These are phyloP conservation scores for Yamadazyma endophytica DNA, from an alignment of 805 yeast genomes.

Conservation along the genomic window DNA sequence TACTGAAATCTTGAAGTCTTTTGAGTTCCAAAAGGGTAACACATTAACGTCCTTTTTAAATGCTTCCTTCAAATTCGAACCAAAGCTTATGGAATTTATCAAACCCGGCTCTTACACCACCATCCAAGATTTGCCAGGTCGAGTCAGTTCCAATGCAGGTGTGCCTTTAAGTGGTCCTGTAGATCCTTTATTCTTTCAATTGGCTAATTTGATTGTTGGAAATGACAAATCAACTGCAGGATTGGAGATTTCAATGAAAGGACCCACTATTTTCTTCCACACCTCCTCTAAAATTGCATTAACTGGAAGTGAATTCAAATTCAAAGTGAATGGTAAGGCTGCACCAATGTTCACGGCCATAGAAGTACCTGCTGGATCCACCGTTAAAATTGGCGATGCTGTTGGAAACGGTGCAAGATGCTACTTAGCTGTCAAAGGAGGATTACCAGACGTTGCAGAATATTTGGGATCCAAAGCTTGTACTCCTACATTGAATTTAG, in stretches of 20 bases:
- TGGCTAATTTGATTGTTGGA: conserved; percentile 89
- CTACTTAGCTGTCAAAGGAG: conserved; percentile 86
- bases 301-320: conserved; percentile 77
- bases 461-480: conserved; percentile 84
- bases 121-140: conserved; percentile 95
- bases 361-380: conserved; percentile 75
- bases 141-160: conserved; percentile 81
- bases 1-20: conserved; percentile 74
- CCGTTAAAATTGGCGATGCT: conserved; percentile 10
- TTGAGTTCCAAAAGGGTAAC: conserved; percentile 75
- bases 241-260: conserved; percentile 39
- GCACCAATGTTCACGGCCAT: conserved; percentile 54
- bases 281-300: conserved; percentile 70
- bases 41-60: conserved; percentile 78
- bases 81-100: conserved; percentile 78
- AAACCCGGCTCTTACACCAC: conserved; percentile 78
- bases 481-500: conserved; percentile 44
- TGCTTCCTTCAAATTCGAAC: conserved; percentile 22
- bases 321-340: conserved; percentile 74
- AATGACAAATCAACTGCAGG: conserved; percentile 79
- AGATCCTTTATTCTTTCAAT: conserved; percentile 85
- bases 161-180: conserved; percentile 98
- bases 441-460: conserved; percentile 71
- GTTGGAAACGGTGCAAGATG: conserved; percentile 71
- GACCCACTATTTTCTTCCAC: conserved; percentile 84